Percentiles rank a stretch among this genome's conserved stretches.
Conservation (phyloP, 495 filamentous ascomycete genomes). For the Lineolata rhizophorae region DNA sequence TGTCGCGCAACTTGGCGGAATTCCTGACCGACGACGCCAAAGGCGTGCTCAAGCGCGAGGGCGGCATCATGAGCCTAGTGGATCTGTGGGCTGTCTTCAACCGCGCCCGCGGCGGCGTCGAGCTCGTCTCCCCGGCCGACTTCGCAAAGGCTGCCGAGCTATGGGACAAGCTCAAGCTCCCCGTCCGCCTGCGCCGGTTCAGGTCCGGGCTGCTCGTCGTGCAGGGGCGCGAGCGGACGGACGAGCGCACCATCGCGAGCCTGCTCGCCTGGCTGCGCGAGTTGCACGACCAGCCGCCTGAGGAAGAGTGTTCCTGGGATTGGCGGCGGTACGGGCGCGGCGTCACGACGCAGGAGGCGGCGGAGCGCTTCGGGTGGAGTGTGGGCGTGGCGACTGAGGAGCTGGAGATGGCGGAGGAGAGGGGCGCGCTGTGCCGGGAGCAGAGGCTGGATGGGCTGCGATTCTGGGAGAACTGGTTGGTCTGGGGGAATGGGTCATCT, state of each 20-base stretch:
- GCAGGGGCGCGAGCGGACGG: conserved; percentile 68
- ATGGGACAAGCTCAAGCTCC: conserved; percentile 76
- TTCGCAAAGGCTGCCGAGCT: conserved; percentile 73
- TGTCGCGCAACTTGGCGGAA: conserved; percentile 78
- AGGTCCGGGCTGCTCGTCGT: conserved; percentile 84
- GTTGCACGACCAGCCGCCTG: conserved; percentile 39
- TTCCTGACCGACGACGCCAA: conserved; percentile 78
- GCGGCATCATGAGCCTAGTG: conserved; percentile 84
- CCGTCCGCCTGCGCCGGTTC: conserved; percentile 70
- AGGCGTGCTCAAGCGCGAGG: conserved; percentile 61
- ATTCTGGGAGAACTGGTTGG: conserved; percentile 22
- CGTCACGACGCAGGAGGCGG: conserved; percentile 74
- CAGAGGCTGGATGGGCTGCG: conserved; percentile 19
- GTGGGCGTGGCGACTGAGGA: conserved; percentile 94
- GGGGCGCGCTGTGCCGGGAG: conserved; percentile 19
- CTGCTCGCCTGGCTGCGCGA: conserved; percentile 59
- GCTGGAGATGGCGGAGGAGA: conserved; percentile 59
- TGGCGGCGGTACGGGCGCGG: conserved; percentile 58
- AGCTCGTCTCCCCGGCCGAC: conserved; percentile 77
- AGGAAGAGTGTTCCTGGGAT: conserved; percentile 47
- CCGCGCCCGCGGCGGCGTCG: conserved; percentile 80
- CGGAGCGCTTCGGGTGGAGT: conserved; percentile 90
- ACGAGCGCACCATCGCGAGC: conserved; percentile 66
- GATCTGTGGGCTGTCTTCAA: conserved; percentile 97
- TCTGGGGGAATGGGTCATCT: too few species aligned